These are phyloP conservation scores for Linnemannia exigua DNA, from an alignment of 192 early-diverging fungal genomes.

Conservation along the genomic window DNA sequence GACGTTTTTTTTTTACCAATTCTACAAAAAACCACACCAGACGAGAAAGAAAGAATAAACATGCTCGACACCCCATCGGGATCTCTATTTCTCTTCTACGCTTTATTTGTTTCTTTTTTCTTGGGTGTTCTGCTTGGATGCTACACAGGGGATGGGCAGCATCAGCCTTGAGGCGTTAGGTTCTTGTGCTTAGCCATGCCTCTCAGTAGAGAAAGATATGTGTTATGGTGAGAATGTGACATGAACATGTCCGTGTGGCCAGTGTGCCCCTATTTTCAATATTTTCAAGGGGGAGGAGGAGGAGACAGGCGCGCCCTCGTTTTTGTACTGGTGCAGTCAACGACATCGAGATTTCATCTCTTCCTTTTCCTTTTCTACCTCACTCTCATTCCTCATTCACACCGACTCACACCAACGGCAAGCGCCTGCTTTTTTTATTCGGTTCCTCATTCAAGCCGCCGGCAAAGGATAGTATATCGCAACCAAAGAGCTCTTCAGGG, in stretches of 20 bases:
- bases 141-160: too few species aligned
- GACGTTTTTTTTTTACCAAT: neutral
- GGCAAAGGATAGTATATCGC: neutral
- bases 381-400: too few species aligned
- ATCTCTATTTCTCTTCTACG: neutral
- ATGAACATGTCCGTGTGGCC: neutral
- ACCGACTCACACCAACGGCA: too few species aligned
- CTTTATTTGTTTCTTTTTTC: neutral
- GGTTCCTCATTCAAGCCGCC: neutral
- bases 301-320: neutral
- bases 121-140: neutral
- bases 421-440: neutral
- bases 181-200: neutral
- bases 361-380: neutral
- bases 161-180: too few species aligned
- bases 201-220: neutral
- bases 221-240: neutral
- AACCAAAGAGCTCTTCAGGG: neutral
- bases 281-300: neutral
- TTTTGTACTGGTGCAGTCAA: neutral
- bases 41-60: neutral
- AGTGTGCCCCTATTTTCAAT: neutral
- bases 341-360: neutral
- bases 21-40: neutral
- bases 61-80: constrained; percentile 1